Percentiles rank a stretch among this genome's conserved stretches.
These are phyloP conservation scores for Ciborinia camelliae DNA, from an alignment of 2,329 filamentous ascomycete species.

Conservation along the genomic window DNA sequence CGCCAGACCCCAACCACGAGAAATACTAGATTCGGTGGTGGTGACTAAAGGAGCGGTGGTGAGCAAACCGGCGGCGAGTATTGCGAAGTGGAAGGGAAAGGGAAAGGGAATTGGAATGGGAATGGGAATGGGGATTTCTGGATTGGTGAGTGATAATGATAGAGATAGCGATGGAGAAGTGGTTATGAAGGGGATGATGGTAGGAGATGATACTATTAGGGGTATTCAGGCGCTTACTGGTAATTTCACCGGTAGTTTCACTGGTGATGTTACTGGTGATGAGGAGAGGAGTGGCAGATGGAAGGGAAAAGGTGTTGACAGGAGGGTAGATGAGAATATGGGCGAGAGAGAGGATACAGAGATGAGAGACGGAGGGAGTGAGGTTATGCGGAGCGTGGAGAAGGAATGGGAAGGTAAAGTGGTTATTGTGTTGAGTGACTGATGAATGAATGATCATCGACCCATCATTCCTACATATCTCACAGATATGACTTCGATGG, in stretches of 20 bases:
- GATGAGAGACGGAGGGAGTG: too few species aligned
- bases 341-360: too few species aligned
- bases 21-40: not conserved
- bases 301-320: constrained; percentile 9
- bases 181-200: not conserved
- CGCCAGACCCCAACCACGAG: not conserved
- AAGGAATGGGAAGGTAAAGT: not conserved
- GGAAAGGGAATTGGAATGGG: not conserved
- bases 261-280: not conserved
- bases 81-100: not conserved
- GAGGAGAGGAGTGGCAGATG: not conserved
- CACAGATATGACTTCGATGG: too few species aligned
- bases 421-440: constrained; percentile 2
- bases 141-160: not conserved
- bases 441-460: too few species aligned
- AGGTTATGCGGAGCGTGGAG: not conserved
- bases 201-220: not conserved
- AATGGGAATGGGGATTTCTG: not conserved
- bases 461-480: too few species aligned
- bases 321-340: not conserved
- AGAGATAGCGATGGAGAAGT: not conserved
- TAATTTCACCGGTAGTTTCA: not conserved
- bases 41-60: not conserved
- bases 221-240: not conserved
- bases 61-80: not conserved